Base-by-base conservation (phyloP, 108 stramenopile genomes). In the Bacterosira constricta region DNA sequence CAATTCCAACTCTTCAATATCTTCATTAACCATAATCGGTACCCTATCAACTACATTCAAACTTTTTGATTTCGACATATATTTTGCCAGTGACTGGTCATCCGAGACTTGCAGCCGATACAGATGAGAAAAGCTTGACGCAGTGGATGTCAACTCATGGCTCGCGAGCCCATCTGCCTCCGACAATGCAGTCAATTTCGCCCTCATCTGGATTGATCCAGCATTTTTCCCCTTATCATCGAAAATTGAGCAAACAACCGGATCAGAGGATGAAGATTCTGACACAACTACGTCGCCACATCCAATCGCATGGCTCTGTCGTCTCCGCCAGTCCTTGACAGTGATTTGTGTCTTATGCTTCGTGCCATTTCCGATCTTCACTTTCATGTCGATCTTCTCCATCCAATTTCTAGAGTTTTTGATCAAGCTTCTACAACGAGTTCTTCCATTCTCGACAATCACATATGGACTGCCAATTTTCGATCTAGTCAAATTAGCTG, bases 61-160 rank as follows among this genome's bases (percentile, higher is more conserved):
- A 4, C 55, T 39, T 30, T 31, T 58, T 36, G 73, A 74, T 30
- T 17, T 12, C 31, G 29, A 26, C 6, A 73, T 26, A 50, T 63
- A 81, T 3, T 60, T 21, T 30, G 54, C 55, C 17, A 77, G 26
- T 3, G 26, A 41, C 17, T 46, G n/a, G 6, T 44, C 63, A 17
- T 51, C 53, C 11, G 51, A 20, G 4, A 72, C 32, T 32, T 65
- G 47, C 3, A 83, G 41, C 32, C 38, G 37, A 68, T 83, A 83
- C 1, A 83, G 50, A 68, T 83, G 78, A 10, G 78, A 79, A 75
- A 75, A 83, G 25, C 32, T 45, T 20, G 71, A 36, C 50, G 78
- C 57, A 21, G 65, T 58, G 31, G 66, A 45, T 17, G 73, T 80
- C 56, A 78, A 20, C 66, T 83, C 74, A 39, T 79, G 78, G 21